These are phyloP conservation scores for Clarireedia homoeocarpa DNA, from an alignment of 2,329 filamentous ascomycete species.

Conservation along the genomic window DNA sequence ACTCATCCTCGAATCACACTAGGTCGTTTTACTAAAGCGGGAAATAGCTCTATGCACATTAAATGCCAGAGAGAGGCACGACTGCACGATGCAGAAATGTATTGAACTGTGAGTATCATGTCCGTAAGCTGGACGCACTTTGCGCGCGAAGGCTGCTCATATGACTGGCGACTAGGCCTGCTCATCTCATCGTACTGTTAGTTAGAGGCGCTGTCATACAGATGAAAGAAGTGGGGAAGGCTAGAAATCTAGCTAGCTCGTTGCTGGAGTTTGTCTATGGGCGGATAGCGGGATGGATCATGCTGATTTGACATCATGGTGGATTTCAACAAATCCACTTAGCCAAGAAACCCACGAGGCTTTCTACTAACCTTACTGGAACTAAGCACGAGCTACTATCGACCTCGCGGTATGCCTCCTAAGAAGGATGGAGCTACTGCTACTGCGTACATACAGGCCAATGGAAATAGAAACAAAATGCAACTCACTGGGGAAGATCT, in stretches of 20 bases:
- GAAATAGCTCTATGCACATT: neutral
- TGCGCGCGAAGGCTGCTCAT: neutral
- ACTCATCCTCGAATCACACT: neutral
- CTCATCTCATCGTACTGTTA: neutral
- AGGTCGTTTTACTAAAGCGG: neutral
- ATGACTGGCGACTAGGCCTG: neutral
- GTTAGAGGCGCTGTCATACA: neutral
- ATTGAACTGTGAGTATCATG: neutral
- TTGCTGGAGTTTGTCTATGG: too few relatives aligned
- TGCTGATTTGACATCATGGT: neutral
- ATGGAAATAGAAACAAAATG: neutral
- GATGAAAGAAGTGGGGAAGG: neutral
- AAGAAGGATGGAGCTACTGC: neutral
- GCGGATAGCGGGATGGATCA: neutral
- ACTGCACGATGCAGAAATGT: neutral
- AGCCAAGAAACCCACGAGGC: neutral
- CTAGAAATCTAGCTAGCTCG: neutral
- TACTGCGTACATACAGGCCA: neutral
- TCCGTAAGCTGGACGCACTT: neutral
- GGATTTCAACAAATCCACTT: neutral
- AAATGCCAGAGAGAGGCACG: neutral
- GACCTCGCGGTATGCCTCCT: too few relatives aligned
- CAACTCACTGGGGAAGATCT: neutral
- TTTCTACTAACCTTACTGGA: neutral
- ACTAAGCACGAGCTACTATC: too few relatives aligned